Conservation (phyloP, 1,284 basidiomycete species). For the Hemileia vastatrix region DNA sequence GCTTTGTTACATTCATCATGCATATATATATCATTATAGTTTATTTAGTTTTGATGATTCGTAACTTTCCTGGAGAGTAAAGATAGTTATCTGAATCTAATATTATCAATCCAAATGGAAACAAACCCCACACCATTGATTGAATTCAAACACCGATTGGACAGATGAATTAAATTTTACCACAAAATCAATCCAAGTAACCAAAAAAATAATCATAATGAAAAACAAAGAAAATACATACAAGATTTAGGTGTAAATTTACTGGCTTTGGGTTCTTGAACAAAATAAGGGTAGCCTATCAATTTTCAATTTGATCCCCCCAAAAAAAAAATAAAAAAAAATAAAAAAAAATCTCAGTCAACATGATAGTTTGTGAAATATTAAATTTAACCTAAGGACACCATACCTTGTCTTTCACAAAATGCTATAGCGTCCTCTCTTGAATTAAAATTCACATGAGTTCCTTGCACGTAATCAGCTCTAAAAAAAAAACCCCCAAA, state of each 20-base stretch:
- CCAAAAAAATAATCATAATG: not conserved
- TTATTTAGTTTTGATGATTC: slow-evolving; percentile 89
- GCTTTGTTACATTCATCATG: no score
- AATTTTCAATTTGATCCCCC: no score
- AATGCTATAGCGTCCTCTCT: slow-evolving; percentile 92
- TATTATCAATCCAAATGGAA: slow-evolving; percentile 16
- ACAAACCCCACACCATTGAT: no score
- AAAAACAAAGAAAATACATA: slow-evolving; percentile 14
- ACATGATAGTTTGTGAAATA: not conserved
- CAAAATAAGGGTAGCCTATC: slow-evolving; percentile 41
- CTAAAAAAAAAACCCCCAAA: slow-evolving; percentile 46
- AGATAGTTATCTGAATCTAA: slow-evolving; percentile 66
- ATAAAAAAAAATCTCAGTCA: not conserved
- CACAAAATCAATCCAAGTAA: no score
- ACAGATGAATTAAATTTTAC: no score
- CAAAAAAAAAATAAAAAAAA: slow-evolving; percentile 22
- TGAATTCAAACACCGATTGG: not conserved
- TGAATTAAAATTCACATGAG: slow-evolving; percentile 71
- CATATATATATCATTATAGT: no score
- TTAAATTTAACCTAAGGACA: not conserved
- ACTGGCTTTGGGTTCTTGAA: slow-evolving; percentile 45
- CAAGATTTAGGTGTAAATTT: slow-evolving; percentile 44
- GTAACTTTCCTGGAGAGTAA: slow-evolving; percentile 68
- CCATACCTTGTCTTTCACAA: slow-evolving; percentile 74
- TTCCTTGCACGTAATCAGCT: slow-evolving; percentile 95